A percentile compares a stretch with the other conserved stretches of the same genome.
Conservation (phyloP, 441 rosid genomes). For the Omphalea diandra region DNA sequence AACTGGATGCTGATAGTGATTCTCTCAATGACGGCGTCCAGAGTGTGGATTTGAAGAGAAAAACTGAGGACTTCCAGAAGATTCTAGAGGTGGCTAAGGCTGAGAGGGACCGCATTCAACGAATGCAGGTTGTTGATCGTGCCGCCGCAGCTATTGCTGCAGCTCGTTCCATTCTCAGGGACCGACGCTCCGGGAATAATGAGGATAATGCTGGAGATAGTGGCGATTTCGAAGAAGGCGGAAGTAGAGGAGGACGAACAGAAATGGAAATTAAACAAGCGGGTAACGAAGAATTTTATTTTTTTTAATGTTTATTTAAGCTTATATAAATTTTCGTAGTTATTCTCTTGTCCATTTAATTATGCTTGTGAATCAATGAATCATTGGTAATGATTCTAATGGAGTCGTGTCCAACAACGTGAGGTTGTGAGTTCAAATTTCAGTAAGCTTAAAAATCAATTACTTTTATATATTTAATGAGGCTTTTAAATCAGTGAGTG, state of each 20-base stretch:
- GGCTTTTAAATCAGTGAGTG: too few species aligned
- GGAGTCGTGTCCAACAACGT: too few species aligned
- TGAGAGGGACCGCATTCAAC: slow-evolving; percentile 80
- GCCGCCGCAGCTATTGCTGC: slow-evolving; percentile 84
- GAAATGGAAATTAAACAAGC: neutral
- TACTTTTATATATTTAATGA: too few species aligned
- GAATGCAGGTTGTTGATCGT: slow-evolving; percentile 82
- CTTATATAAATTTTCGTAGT: neutral
- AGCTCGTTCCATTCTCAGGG: slow-evolving; percentile 56
- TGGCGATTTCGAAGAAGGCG: slow-evolving; percentile 11
- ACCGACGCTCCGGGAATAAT: slow-evolving; percentile 24
- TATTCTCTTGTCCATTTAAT: too few species aligned
- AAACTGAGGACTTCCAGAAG: slow-evolving; percentile 73
- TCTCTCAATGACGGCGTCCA: neutral
- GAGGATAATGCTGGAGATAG: slow-evolving; percentile 12
- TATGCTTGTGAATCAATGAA: too few species aligned
- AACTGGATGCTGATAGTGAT: slow-evolving; percentile 20
- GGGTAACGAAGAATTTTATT: slow-evolving; percentile 8
- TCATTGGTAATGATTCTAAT: too few species aligned
- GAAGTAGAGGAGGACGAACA: slow-evolving; percentile 7
- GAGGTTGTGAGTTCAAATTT: too few species aligned
- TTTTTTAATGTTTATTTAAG: too few species aligned
- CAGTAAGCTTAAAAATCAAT: too few species aligned
- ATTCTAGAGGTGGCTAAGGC: slow-evolving; percentile 63
- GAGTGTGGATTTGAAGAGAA: slow-evolving; percentile 53